Conservation (phyloP, 768 basidiomycete genomes). For the Coprinopsis sp. region DNA sequence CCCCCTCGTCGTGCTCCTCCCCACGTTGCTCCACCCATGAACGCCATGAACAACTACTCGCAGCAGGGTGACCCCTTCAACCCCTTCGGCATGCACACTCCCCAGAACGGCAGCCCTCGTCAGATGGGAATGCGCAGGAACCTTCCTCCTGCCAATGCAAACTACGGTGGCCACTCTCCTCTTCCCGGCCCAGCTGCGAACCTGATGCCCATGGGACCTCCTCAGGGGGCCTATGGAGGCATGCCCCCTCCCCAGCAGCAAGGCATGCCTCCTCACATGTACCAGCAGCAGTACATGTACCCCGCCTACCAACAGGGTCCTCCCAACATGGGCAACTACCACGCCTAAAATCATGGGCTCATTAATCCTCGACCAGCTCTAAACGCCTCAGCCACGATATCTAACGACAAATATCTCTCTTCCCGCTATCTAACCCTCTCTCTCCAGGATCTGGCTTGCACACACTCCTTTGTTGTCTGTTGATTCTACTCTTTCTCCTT, state of each 20-base stretch:
- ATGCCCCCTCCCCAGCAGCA: slow-evolving; percentile 50
- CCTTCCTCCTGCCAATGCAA: slow-evolving; percentile 38
- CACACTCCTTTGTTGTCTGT: slow-evolving; percentile 24
- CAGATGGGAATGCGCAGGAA: slow-evolving; percentile 47
- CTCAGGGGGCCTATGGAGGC: slow-evolving; percentile 59
- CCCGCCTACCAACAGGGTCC: slow-evolving; percentile 69
- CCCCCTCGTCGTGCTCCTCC: slow-evolving; percentile 32
- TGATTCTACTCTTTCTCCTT: slow-evolving; percentile 24
- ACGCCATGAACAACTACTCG: slow-evolving; percentile 30
- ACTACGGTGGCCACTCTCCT: slow-evolving; percentile 60
- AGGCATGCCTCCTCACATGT: slow-evolving; percentile 56
- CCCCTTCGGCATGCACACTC: slow-evolving; percentile 44
- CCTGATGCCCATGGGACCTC: slow-evolving; percentile 61
- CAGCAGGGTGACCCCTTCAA: slow-evolving; percentile 45
- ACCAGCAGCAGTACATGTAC: slow-evolving; percentile 75
- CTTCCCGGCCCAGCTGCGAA: slow-evolving; percentile 50
- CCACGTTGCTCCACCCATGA: slow-evolving; percentile 28
- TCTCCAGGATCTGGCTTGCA: slow-evolving; percentile 18
- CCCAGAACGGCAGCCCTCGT: slow-evolving; percentile 44
- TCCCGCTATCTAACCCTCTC: slow-evolving; percentile 21
- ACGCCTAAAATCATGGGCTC: slow-evolving; percentile 56
- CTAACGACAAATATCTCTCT: slow-evolving; percentile 39
- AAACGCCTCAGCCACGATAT: slow-evolving; percentile 29
- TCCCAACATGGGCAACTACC: slow-evolving; percentile 72
- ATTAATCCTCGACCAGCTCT: too few species aligned